Base-by-base conservation (phyloP, 805 yeast genomes). In the Henningerozyma blattae region DNA sequence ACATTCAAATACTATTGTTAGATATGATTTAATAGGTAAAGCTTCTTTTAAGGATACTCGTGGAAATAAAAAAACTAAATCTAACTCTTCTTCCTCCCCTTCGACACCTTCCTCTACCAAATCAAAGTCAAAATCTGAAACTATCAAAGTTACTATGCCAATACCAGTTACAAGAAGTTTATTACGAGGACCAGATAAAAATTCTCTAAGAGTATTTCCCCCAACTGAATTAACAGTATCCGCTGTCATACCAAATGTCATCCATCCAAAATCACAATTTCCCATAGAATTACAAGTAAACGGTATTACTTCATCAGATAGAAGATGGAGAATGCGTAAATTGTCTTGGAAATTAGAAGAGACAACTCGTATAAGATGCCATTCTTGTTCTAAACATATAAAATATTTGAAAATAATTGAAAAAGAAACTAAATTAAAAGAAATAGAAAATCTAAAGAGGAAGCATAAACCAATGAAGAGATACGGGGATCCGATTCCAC, bases 251-350 rank as follows among this genome's bases (percentile, higher is more conserved):
- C 98, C 98, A 3, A 81, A 81, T 41, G 94, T 86, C 13, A 70
- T 83, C 22, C 83, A 83, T 54, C 97, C 97, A n/a, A 78, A 82
- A 51, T 79, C 95, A 0, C 67, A 78, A 1, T 83, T 91, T 50
- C 80, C 91, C 0, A 66, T 89, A 15, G 96, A 86, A 50, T 62
- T 91, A 49, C 73, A 77, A 45, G 59, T 91, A 48, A 93, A 85
- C 45, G 80, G 84, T 37, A 71, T 82, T 8, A 50, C 65, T 12
- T 56, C 70, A 3, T 61, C 64, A 10, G 77, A 70, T 36, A 56
- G 59, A 40, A 65, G 95, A 43, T 91, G 98, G 98, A 71, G 94
- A 58, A 78, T 91, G 87, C 67, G 95, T 32, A 83, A 85, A 52
- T 59, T 91, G 28, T 68, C 68, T 38, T 91, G 97, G 96, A 68